phyloP scores from a whole-genome alignment of 169 alveolate genomes.

The Eimeria tenella region DNA sequence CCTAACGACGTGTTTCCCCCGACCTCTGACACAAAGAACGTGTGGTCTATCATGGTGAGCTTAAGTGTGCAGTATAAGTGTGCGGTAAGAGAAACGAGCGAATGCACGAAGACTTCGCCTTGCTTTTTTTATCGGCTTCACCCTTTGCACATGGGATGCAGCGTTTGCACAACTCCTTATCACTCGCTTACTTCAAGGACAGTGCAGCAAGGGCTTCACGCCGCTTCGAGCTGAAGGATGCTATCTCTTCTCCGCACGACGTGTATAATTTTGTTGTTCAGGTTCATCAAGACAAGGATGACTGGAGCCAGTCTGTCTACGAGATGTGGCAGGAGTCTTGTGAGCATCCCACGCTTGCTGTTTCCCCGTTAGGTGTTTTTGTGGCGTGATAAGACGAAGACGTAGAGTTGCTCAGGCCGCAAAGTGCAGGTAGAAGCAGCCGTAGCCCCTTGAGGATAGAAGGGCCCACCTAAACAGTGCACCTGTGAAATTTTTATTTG shows the following conservation, averaged over 20 bases:
- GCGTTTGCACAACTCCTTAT: not conserved
- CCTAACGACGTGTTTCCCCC: conserved; percentile 67
- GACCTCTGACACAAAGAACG: conserved; percentile 38
- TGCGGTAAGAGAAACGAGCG: not conserved
- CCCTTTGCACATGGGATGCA: not conserved
- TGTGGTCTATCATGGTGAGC: conserved; percentile 76
- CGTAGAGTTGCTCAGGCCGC: too few relatives aligned
- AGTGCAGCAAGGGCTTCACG: not conserved
- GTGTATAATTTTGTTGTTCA: not conserved
- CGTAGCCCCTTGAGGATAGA: too few relatives aligned
- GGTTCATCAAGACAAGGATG: conserved; percentile 73
- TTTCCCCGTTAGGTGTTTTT: not conserved
- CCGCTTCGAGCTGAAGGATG: not conserved
- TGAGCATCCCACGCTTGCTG: not conserved
- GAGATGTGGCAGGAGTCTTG: conserved; percentile 76
- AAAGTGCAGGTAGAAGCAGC: too few relatives aligned
- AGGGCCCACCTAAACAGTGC: too few relatives aligned
- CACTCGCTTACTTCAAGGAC: not conserved
- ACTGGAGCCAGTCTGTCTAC: conserved; percentile 62
- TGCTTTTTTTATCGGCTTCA: not conserved
- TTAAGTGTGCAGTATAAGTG: not conserved
- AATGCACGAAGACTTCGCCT: not conserved
- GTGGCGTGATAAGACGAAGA: too few relatives aligned
- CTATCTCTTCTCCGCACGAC: not conserved
- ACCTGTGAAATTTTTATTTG: too few relatives aligned